Percentiles rank a stretch among this genome's conserved stretches.
Evolutionary conservation across 2,329 filamentous ascomycete species (phyloP).

Genomic region (Falciphora oryzae): DNA sequence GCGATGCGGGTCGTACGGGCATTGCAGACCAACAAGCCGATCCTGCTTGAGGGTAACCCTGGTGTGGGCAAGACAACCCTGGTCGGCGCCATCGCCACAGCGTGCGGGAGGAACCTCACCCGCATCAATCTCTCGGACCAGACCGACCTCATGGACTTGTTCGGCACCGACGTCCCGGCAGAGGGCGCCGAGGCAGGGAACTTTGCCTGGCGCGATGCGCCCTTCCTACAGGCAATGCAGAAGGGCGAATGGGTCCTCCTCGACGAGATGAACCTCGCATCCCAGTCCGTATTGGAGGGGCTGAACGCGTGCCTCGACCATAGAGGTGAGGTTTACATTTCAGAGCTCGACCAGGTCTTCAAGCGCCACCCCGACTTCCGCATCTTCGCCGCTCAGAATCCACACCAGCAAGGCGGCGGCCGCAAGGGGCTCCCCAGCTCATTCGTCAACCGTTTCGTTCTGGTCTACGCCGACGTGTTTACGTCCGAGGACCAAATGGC

Average conservation of each 20-base stretch:
- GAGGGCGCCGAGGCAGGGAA: conserved; percentile 87
- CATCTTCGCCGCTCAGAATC: conserved; percentile 96
- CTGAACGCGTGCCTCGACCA: conserved; percentile 96
- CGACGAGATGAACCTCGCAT: conserved; percentile 98
- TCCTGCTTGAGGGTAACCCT: conserved; percentile 93
- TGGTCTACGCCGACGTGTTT: conserved; percentile 94
- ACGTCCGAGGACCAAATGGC: conserved; percentile 71
- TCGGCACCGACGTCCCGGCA: conserved; percentile 91
- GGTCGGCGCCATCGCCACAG: conserved; percentile 74
- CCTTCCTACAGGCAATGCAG: conserved; percentile 95
- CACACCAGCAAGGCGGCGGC: conserved; percentile 93
- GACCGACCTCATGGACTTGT: conserved; percentile 95
- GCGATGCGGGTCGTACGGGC: conserved; percentile 87
- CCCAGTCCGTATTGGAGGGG: conserved; percentile 92
- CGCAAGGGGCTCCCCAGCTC: conserved; percentile 91
- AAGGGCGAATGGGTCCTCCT: conserved; percentile 92
- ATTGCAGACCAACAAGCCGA: conserved; percentile 81
- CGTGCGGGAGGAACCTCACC: conserved; percentile 75
- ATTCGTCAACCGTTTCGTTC: conserved; percentile 96
- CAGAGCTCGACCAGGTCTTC: conserved; percentile 92
- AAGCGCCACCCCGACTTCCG: conserved; percentile 82
- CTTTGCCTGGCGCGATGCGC: conserved; percentile 93
- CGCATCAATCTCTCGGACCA: conserved; percentile 97
- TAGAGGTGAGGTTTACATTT: conserved; percentile 89
- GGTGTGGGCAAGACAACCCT: conserved; percentile 97